Evolutionary conservation across 164 flowering plant species (phyloP), one percentile per base, ranked within the genome.

Genomic region (Dillenia turbinata): DNA sequence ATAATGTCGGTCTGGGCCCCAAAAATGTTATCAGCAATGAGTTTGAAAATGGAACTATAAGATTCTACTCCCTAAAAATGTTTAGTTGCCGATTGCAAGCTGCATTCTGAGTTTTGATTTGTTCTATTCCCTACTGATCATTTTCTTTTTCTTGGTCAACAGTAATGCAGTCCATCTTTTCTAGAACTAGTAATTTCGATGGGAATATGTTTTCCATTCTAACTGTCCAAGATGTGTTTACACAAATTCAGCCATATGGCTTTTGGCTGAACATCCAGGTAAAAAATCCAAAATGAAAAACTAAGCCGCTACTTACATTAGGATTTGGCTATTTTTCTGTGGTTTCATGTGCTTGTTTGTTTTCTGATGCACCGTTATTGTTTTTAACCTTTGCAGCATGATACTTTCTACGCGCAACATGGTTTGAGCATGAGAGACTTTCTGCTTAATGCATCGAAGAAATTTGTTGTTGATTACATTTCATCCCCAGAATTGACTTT

Each of bases 201-300:
- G 77, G 67, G 9, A 67, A 56, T 66, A 6, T 10, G 14, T 59
- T 47, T 48, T 17, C 1, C 16, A 77, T 90, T 65, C 77, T 65
- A 60, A 78, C 81, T 2, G 86, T 81, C 47, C 71, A 86, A 44
- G 73, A 75, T 12, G 77, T 86, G 22, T 74, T 55, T 56, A 5
- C 8, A 10, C 68, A 60, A 64, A 0, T 63, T 24, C 76, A 66
- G 61, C 85, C 87, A 52, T 68, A 79, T 1, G 81, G 80, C 13
- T 66, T 86, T 2, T 92, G 98, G 98, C 73, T 92, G 72, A 92
- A 90, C 73, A 51, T 90, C 70, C 85, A 86, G 90, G 98, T 92
- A 78, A 64, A 17, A 60, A 44, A 49, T 49, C 47, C 51, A 26
- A 47, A 26, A 16, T 49, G 3, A 44, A n/a, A 52, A 22, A 11